Conservation (phyloP, 1,284 basidiomycete species). For the Phlebopus sp. region DNA sequence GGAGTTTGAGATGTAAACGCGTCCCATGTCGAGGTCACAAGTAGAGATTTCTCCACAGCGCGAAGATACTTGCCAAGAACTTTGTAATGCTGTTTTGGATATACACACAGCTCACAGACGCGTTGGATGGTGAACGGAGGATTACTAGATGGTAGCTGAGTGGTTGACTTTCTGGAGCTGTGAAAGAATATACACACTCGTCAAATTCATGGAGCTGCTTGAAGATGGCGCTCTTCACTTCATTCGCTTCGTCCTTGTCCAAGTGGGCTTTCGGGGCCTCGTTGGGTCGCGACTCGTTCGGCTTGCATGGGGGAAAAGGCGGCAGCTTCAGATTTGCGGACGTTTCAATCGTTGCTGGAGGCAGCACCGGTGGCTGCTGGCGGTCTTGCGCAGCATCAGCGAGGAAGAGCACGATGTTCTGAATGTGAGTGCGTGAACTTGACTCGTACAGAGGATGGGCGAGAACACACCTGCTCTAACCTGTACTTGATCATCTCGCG, state of each 20-base stretch:
- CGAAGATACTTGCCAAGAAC: slow-evolving; percentile 88
- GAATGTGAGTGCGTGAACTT: not conserved
- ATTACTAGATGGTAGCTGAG: slow-evolving; percentile 37
- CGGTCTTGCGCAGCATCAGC: slow-evolving; percentile 29
- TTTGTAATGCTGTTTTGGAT: slow-evolving; percentile 73
- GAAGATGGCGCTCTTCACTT: slow-evolving; percentile 59
- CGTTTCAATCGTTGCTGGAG: slow-evolving; percentile 25
- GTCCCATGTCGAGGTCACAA: slow-evolving; percentile 80
- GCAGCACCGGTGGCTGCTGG: slow-evolving; percentile 14
- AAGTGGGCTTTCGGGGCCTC: slow-evolving; percentile 61
- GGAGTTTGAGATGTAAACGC: slow-evolving; percentile 59
- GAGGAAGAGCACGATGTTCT: slow-evolving; percentile 64
- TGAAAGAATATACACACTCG: slow-evolving; percentile 45
- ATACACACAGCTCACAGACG: slow-evolving; percentile 79
- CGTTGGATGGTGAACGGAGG: slow-evolving; percentile 94
- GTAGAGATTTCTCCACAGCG: slow-evolving; percentile 81
- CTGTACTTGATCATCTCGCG: slow-evolving; percentile 72
- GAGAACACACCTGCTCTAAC: slow-evolving; percentile 52
- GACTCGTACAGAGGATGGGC: slow-evolving; percentile 8
- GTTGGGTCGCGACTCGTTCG: slow-evolving; percentile 46
- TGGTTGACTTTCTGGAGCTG: slow-evolving; percentile 10
- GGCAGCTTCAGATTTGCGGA: slow-evolving; percentile 73
- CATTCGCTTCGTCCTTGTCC: slow-evolving; percentile 60
- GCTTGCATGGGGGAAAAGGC: slow-evolving; percentile 70
- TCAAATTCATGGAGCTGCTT: slow-evolving; percentile 76